A percentile compares a stretch with the other conserved stretches of the same genome.
These are phyloP conservation scores for Auricularia sp. DNA, from an alignment of 768 basidiomycete species.

Conservation along the genomic window DNA sequence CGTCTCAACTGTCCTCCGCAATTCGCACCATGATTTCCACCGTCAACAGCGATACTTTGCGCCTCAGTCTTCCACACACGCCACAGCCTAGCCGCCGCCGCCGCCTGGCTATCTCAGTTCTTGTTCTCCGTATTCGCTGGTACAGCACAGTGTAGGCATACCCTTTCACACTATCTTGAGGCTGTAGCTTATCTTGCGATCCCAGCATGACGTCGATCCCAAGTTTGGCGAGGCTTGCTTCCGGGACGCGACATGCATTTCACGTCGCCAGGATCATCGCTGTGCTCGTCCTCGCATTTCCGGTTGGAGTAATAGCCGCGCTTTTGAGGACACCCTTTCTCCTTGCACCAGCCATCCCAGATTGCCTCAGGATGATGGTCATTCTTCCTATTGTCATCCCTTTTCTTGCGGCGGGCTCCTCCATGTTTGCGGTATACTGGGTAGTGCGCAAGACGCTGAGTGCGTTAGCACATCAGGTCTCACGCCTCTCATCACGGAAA, in stretches of 20 bases:
- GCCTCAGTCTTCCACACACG: neutral
- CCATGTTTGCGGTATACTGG: neutral
- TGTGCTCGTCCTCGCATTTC: neutral
- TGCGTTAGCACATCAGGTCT: too few species aligned
- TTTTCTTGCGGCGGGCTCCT: neutral
- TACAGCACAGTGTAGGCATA: neutral
- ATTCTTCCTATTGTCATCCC: neutral
- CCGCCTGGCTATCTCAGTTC: neutral
- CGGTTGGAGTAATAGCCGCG: neutral
- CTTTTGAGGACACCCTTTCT: neutral
- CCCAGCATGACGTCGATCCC: neutral
- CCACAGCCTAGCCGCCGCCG: neutral
- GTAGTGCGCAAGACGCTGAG: too few species aligned
- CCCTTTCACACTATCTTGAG: neutral
- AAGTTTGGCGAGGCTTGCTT: too few species aligned
- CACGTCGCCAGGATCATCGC: neutral
- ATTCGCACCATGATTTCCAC: too few species aligned
- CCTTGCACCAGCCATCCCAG: neutral
- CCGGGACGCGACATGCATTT: neutral
- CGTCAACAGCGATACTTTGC: too few species aligned
- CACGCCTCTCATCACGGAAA: too few species aligned
- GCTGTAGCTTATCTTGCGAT: neutral
- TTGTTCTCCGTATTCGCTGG: neutral
- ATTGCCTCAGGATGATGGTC: neutral
- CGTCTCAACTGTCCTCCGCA: too few species aligned